phyloP scores from a whole-genome alignment of 768 basidiomycete species.

The Trichaptum fuscoviolaceum region DNA sequence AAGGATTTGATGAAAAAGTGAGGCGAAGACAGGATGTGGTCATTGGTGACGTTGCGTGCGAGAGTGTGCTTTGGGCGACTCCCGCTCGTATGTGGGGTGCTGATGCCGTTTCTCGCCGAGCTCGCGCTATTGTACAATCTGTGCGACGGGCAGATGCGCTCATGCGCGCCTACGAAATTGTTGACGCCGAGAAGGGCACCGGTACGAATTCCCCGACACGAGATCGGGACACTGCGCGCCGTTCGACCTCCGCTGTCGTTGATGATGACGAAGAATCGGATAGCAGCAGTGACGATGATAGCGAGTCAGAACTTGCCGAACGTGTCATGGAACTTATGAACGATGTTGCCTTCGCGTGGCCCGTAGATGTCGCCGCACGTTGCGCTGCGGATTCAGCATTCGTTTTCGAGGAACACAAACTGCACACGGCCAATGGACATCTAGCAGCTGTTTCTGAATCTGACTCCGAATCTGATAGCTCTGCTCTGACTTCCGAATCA shows the following conservation, averaged over 20 bases:
- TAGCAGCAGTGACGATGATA: slow-evolving; percentile 31
- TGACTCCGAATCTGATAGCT: neutral
- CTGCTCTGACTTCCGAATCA: neutral
- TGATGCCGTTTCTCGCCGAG: slow-evolving; percentile 52
- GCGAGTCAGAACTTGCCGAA: slow-evolving; percentile 62
- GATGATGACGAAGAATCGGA: slow-evolving; percentile 10
- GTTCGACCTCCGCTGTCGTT: neutral
- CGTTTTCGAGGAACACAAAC: neutral
- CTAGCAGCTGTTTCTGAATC: neutral
- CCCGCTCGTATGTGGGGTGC: slow-evolving; percentile 61
- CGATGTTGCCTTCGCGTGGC: slow-evolving; percentile 74
- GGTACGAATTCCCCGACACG: slow-evolving; percentile 21
- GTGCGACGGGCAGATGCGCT: slow-evolving; percentile 54
- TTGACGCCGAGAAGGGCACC: neutral
- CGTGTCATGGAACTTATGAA: slow-evolving; percentile 69
- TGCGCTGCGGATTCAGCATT: slow-evolving; percentile 24
- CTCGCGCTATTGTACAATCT: slow-evolving; percentile 73
- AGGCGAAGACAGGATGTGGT: slow-evolving; percentile 53
- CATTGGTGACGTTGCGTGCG: slow-evolving; percentile 66
- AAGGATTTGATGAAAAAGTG: slow-evolving; percentile 18
- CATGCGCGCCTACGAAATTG: slow-evolving; percentile 68
- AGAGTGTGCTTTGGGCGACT: slow-evolving; percentile 58
- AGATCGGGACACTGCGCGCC: neutral
- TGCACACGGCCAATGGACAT: neutral
- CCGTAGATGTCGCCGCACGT: slow-evolving; percentile 58